Conservation (phyloP, 2,329 filamentous ascomycete genomes). For the Claviceps humidiphila region DNA sequence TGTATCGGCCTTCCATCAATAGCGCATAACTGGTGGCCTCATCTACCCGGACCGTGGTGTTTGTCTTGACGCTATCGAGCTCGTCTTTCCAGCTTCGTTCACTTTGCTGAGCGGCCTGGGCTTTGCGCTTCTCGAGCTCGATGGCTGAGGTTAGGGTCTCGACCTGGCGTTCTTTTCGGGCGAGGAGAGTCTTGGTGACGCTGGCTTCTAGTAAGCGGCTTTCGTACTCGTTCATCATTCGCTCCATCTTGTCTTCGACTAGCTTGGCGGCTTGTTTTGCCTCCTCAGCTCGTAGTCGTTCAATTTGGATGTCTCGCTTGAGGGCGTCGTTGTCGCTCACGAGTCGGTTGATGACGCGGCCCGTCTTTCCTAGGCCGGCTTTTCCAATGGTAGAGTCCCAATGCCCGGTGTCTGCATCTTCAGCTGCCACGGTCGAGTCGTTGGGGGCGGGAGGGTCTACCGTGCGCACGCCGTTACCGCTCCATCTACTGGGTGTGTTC, state of each 20-base stretch:
- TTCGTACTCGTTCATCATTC: conserved; percentile 55
- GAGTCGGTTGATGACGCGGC: conserved; percentile 66
- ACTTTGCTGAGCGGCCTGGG: conserved; percentile 43
- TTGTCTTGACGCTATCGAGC: conserved; percentile 47
- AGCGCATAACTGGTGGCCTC: conserved; percentile 51
- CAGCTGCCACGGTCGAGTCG: conserved; percentile 15
- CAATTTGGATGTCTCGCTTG: conserved; percentile 58
- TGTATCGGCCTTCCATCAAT: conserved; percentile 58
- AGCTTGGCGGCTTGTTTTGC: conserved; percentile 54
- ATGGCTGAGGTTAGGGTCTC: conserved; percentile 52
- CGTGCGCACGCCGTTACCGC: conserved; percentile 17
- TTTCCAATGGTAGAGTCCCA: conserved; percentile 59
- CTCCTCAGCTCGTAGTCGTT: conserved; percentile 53
- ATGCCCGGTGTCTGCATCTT: conserved; percentile 23
- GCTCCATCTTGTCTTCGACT: conserved; percentile 59
- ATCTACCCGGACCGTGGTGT: conserved; percentile 50
- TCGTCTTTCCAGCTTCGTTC: conserved; percentile 50
- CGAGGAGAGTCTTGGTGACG: conserved; percentile 57
- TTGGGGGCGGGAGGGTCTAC: conserved; percentile 17
- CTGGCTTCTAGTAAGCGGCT: conserved; percentile 54
- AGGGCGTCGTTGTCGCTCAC: conserved; percentile 70
- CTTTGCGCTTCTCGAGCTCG: conserved; percentile 49
- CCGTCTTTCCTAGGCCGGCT: conserved; percentile 59
- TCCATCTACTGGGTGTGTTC: conserved; percentile 18
- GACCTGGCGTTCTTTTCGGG: conserved; percentile 62